These are phyloP conservation scores for Rhizodiscina lignyota DNA, from an alignment of 495 filamentous ascomycete genomes.

Conservation along the genomic window DNA sequence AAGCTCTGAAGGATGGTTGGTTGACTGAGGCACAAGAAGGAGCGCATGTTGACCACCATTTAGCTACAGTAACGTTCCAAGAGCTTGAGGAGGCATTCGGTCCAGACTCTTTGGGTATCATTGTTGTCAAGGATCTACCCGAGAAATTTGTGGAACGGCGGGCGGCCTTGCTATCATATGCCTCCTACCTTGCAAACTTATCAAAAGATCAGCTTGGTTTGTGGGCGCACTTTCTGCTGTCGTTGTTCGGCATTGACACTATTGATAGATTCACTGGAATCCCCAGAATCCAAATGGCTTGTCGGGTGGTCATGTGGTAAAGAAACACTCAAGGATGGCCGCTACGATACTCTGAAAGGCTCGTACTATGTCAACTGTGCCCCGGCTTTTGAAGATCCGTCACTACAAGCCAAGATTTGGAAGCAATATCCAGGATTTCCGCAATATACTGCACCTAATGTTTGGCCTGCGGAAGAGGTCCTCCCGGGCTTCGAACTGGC, in stretches of 20 bases:
- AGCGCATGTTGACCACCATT: no score
- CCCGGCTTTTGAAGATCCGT: constrained; percentile 49
- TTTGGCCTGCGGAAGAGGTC: constrained; percentile 56
- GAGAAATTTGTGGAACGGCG: constrained; percentile 50
- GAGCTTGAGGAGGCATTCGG: constrained; percentile 77
- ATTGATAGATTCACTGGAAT: constrained; percentile 38
- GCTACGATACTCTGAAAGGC: constrained; percentile 84
- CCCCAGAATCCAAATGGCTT: constrained; percentile 40
- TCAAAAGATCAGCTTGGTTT: constrained; percentile 55
- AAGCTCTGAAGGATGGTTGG: no score
- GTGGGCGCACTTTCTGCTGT: constrained; percentile 3
- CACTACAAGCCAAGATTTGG: constrained; percentile 10
- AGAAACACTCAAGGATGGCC: constrained; percentile 79
- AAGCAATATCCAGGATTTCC: constrained; percentile 29
- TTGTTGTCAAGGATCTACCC: constrained; percentile 76
- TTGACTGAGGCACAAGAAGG: no score
- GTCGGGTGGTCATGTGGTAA: constrained; percentile 73
- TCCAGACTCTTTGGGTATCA: constrained; percentile 78
- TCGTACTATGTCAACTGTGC: constrained; percentile 95
- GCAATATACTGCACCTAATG: constrained; percentile 56
- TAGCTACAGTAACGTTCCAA: constrained; percentile 56
- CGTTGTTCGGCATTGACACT: background rate
- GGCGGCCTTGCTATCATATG: constrained; percentile 60
- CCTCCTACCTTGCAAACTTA: constrained; percentile 78
- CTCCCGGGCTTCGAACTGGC: constrained; percentile 58